Conservation (phyloP, 1,139 yeast species). For the Kurtzmaniella natalensis region DNA sequence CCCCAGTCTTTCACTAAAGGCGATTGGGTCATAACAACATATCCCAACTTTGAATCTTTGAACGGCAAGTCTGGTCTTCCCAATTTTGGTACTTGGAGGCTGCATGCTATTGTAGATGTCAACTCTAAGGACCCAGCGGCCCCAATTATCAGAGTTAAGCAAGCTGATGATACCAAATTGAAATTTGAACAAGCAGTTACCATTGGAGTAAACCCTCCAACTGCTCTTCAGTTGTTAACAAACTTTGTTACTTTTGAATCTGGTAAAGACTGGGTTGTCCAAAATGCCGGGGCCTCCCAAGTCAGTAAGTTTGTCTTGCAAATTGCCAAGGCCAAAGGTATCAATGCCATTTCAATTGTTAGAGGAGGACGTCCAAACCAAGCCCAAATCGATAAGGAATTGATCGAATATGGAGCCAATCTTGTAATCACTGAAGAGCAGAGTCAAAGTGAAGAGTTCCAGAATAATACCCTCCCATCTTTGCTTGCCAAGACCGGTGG, state of each 20-base stretch:
- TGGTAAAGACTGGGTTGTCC: conserved; percentile 30
- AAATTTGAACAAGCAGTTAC: conserved; percentile 30
- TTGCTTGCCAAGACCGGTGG: conserved; percentile 43
- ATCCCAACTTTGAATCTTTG: conserved; percentile 35
- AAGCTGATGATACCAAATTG: conserved; percentile 12
- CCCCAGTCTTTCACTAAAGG: conserved; percentile 18
- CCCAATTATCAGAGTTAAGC: conserved; percentile 20
- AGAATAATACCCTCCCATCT: conserved; percentile 34
- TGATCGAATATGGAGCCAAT: conserved; percentile 28
- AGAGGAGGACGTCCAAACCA: conserved; percentile 26
- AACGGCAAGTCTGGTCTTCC: too few relatives aligned
- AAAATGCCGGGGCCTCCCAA: conserved; percentile 34
- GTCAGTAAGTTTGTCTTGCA: conserved; percentile 29
- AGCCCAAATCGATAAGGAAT: conserved; percentile 17
- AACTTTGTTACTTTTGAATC: conserved; percentile 15
- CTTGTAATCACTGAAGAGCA: conserved; percentile 38
- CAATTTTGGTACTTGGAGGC: conserved; percentile 36
- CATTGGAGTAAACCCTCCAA: conserved; percentile 29
- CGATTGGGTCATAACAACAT: conserved; percentile 28
- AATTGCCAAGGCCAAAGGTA: conserved; percentile 19
- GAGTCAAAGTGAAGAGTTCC: conserved; percentile 57
- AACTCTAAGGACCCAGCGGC: conserved; percentile 11
- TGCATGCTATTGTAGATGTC: conserved; percentile 19
- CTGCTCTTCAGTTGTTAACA: conserved; percentile 29
- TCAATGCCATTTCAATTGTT: conserved; percentile 28